phyloP scores from a whole-genome alignment of 2,329 filamentous ascomycete species.

The Daldinia sp. region DNA sequence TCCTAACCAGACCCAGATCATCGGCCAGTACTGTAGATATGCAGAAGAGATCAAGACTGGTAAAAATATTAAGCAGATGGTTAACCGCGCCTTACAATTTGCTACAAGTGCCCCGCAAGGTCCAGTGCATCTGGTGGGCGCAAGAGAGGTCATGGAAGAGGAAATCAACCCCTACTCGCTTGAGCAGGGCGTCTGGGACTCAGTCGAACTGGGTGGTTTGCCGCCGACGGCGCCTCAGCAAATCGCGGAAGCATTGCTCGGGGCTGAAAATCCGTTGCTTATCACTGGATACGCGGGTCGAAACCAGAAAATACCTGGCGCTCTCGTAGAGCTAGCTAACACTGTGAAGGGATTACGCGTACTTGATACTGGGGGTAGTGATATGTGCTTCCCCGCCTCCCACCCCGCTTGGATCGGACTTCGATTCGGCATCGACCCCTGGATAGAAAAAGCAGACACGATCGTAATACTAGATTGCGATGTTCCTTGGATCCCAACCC shows the following conservation, averaged over 20 bases:
- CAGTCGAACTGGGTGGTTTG: slow-evolving; percentile 71
- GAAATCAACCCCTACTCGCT: slow-evolving; percentile 78
- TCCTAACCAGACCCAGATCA: slow-evolving; percentile 80
- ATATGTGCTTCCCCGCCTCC: slow-evolving; percentile 81
- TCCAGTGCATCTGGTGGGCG: slow-evolving; percentile 80
- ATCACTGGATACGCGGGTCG: slow-evolving; percentile 77
- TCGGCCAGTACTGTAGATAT: slow-evolving; percentile 87
- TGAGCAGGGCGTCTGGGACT: slow-evolving; percentile 73
- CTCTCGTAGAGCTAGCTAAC: slow-evolving; percentile 72
- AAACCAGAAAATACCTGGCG: slow-evolving; percentile 68
- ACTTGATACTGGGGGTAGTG: slow-evolving; percentile 78
- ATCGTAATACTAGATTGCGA: slow-evolving; percentile 90
- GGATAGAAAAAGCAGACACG: slow-evolving; percentile 79
- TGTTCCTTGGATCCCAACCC: slow-evolving; percentile 91
- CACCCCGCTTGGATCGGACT: slow-evolving; percentile 75
- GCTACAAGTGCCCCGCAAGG: slow-evolving; percentile 79
- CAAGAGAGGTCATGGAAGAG: slow-evolving; percentile 85
- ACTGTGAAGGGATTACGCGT: slow-evolving; percentile 74
- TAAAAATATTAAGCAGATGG: slow-evolving; percentile 87
- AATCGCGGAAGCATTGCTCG: slow-evolving; percentile 70
- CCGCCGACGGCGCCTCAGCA: slow-evolving; percentile 60
- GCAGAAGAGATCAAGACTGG: slow-evolving; percentile 83
- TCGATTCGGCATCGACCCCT: slow-evolving; percentile 76
- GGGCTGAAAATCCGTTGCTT: slow-evolving; percentile 71
- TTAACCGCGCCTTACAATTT: slow-evolving; percentile 84